Evolutionary conservation across 345 rosid species (phyloP).

Genomic region (Nephelium lappaceum): DNA sequence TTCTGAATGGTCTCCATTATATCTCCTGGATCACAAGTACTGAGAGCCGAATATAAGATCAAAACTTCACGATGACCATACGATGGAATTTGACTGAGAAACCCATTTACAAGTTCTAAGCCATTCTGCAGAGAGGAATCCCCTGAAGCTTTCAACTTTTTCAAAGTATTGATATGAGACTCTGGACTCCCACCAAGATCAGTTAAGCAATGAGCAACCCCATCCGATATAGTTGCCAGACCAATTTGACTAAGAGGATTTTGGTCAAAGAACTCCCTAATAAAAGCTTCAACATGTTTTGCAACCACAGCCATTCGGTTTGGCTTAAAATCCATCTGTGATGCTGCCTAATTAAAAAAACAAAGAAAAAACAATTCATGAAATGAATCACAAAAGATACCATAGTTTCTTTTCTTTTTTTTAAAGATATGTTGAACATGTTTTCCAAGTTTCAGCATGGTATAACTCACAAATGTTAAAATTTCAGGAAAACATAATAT

Average conservation of each 20-base stretch:
- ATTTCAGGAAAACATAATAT: not conserved
- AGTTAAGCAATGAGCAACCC: constrained; percentile 75
- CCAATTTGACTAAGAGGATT: constrained; percentile 93
- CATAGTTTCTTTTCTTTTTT: not conserved
- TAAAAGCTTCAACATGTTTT: constrained; percentile 74
- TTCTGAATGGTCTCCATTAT: constrained; percentile 77
- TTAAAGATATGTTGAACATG: not conserved
- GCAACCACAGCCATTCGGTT: constrained; percentile 77
- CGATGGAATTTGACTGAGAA: constrained; percentile 77
- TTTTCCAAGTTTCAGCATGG: not conserved
- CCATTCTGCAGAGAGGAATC: constrained; percentile 91
- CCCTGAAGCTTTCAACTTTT: constrained; percentile 76
- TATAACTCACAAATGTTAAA: not conserved
- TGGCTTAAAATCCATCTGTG: constrained; percentile 73
- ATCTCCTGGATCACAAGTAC: constrained; percentile 94
- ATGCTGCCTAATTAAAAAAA: constrained; percentile 64
- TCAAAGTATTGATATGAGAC: constrained; percentile 80
- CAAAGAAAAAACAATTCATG: not conserved
- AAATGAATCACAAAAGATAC: not conserved
- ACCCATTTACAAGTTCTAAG: constrained; percentile 66
- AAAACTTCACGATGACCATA: constrained; percentile 95
- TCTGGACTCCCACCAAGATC: constrained; percentile 98
- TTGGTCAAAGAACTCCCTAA: constrained; percentile 91
- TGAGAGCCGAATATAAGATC: constrained; percentile 74
- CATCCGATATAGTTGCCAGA: constrained; percentile 72